A percentile compares a stretch with the other conserved stretches of the same genome.
Conservation (phyloP, 2,329 filamentous ascomycete genomes). For the Myriosclerotinia curreyana region DNA sequence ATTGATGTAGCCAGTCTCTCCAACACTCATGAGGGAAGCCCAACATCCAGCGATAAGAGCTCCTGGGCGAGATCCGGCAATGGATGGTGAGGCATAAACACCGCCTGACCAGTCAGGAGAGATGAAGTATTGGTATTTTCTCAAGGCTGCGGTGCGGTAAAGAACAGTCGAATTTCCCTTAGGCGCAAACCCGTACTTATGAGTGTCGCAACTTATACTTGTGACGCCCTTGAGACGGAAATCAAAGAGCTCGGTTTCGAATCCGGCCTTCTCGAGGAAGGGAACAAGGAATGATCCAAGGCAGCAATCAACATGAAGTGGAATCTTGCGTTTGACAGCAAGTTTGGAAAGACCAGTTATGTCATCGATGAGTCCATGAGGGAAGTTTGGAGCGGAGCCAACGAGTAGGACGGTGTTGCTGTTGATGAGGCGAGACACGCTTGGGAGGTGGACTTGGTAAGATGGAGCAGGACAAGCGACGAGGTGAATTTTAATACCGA, state of each 20-base stretch:
- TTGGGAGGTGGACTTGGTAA: slow-evolving; percentile 78
- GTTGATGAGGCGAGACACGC: slow-evolving; percentile 83
- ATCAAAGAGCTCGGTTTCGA: slow-evolving; percentile 84
- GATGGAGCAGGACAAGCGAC: slow-evolving; percentile 81
- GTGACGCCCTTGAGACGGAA: slow-evolving; percentile 93
- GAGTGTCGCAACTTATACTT: slow-evolving; percentile 92
- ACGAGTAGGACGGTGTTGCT: slow-evolving; percentile 91
- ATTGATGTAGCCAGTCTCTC: slow-evolving; percentile 82
- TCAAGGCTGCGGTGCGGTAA: slow-evolving; percentile 75
- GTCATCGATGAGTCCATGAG: slow-evolving; percentile 96
- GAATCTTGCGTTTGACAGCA: slow-evolving; percentile 73
- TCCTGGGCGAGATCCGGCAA: slow-evolving; percentile 88
- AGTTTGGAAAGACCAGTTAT: slow-evolving; percentile 81
- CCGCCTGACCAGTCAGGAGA: slow-evolving; percentile 92
- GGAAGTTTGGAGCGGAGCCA: slow-evolving; percentile 94
- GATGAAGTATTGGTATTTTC: slow-evolving; percentile 94
- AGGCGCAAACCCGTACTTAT: slow-evolving; percentile 98
- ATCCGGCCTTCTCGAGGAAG: slow-evolving; percentile 89
- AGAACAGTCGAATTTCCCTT: slow-evolving; percentile 94
- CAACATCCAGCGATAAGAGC: slow-evolving; percentile 95
- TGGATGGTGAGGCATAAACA: slow-evolving; percentile 89
- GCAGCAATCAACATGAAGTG: slow-evolving; percentile 96
- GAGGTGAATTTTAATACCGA: slow-evolving; percentile 90
- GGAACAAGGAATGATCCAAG: slow-evolving; percentile 93
- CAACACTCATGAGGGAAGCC: slow-evolving; percentile 85